phyloP scores from a whole-genome alignment of 176 grass and related monocot species.

The Secale cereale region DNA sequence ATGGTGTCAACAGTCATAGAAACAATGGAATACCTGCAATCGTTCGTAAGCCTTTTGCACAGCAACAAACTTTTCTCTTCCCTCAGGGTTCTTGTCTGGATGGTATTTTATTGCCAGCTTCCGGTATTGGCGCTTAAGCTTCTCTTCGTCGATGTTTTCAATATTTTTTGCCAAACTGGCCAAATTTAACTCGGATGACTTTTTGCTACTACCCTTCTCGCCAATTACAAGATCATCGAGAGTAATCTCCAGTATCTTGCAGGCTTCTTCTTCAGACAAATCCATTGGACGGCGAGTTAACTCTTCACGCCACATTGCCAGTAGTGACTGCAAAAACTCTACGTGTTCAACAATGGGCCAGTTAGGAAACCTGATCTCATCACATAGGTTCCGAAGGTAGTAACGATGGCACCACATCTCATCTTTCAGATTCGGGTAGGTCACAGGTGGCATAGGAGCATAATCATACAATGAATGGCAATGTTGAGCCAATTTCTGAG shows the following conservation, averaged over 20 bases:
- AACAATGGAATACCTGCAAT: constrained; percentile 72
- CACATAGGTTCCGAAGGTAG: constrained; percentile 94
- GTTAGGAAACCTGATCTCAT: constrained; percentile 98
- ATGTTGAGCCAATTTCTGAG: constrained; percentile 94
- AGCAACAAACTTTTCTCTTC: constrained; percentile 96
- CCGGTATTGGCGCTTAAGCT: constrained; percentile 95
- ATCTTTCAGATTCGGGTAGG: constrained; percentile 92
- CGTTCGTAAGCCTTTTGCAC: constrained; percentile 99
- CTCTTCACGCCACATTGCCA: constrained; percentile 99
- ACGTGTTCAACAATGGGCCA: constrained; percentile 99
- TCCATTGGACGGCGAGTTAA: constrained; percentile 98
- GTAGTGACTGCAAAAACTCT: constrained; percentile 91
- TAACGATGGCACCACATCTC: constrained; percentile 99
- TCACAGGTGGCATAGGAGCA: constrained; percentile 99
- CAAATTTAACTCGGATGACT: constrained; percentile 39
- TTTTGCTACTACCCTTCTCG: constrained; percentile 47
- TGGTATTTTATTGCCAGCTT: constrained; percentile 98
- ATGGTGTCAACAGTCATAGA: neutral
- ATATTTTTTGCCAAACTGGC: constrained; percentile 45
- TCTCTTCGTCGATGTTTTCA: constrained; percentile 97
- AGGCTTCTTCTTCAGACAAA: constrained; percentile 96
- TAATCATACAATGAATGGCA: constrained; percentile 99
- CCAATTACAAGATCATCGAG: constrained; percentile 83
- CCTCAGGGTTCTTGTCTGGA: constrained; percentile 99
- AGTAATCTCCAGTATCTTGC: constrained; percentile 95